A percentile compares a stretch with the other conserved stretches of the same genome.
phyloP scores from a whole-genome alignment of 1,139 yeast genomes.

The Wickerhamomyces sp. region DNA sequence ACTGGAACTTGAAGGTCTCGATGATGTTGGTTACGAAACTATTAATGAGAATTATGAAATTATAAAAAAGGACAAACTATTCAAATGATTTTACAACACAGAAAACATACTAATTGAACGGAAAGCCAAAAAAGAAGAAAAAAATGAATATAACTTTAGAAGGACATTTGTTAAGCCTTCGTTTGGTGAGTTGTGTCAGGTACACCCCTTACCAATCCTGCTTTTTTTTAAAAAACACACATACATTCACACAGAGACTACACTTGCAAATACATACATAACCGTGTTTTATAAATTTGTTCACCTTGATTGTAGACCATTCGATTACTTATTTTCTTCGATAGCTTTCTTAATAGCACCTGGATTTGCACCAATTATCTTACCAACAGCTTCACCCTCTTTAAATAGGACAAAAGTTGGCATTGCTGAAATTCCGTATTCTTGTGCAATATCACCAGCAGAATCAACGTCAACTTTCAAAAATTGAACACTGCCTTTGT shows the following conservation, averaged over 20 bases:
- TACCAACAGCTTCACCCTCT: conserved; percentile 56
- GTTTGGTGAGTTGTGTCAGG: background rate
- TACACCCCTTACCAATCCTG: too few relatives aligned
- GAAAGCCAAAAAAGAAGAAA: too few relatives aligned
- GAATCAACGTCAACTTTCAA: conserved; percentile 81
- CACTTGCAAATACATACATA: too few relatives aligned
- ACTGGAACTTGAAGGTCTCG: conserved; percentile 11
- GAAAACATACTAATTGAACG: too few relatives aligned
- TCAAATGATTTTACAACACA: too few relatives aligned
- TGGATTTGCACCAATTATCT: conserved; percentile 78
- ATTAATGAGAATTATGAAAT: conserved; percentile 22
- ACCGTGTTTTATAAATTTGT: too few relatives aligned
- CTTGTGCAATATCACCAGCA: conserved; percentile 58
- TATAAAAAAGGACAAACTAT: conserved; percentile 19
- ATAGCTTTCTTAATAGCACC: conserved; percentile 34
- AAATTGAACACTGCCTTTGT: conserved; percentile 47
- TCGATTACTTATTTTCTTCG: conserved; percentile 24
- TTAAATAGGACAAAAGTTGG: conserved; percentile 80
- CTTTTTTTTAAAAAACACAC: too few relatives aligned
- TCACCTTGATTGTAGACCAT: too few relatives aligned
- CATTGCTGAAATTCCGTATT: conserved; percentile 74
- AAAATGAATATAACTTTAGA: too few relatives aligned
- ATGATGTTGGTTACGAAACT: conserved; percentile 9
- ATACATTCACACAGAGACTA: too few relatives aligned
- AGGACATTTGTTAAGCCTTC: too few relatives aligned